A percentile compares a stretch with the other conserved stretches of the same genome.
Conservation (phyloP, 2,329 filamentous ascomycete genomes). For the Delphinella strobiligena region DNA sequence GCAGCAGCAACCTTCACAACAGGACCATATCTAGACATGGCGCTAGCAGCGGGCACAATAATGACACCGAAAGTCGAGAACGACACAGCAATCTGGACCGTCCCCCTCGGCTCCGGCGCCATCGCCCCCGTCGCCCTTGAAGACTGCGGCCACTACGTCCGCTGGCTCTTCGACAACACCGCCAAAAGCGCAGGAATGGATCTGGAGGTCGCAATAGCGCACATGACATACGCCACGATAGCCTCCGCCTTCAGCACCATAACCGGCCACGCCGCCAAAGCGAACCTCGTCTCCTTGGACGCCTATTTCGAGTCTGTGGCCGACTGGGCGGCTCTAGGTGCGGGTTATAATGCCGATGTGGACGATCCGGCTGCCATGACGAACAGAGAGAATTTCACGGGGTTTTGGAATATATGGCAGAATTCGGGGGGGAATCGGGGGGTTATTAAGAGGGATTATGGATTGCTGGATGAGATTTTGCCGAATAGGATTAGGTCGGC, state of each 20-base stretch:
- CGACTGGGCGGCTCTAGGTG: conserved; percentile 14
- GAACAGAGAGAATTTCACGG: conserved; percentile 37
- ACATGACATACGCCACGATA: conserved; percentile 18
- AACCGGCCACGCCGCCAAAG: conserved; percentile 21
- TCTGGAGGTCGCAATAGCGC: conserved; percentile 17
- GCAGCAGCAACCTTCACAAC: conserved; percentile 19
- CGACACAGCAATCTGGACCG: conserved; percentile 15
- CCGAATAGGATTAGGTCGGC: conserved; percentile 35
- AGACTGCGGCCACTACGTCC: conserved; percentile 17
- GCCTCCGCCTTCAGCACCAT: conserved; percentile 20
- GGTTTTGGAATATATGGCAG: conserved; percentile 38
- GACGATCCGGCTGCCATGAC: conserved; percentile 28
- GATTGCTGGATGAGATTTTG: conserved; percentile 40
- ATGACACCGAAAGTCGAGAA: conserved; percentile 16
- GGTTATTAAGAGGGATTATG: conserved; percentile 35
- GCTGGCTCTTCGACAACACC: conserved; percentile 20
- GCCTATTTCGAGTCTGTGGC: conserved; percentile 22
- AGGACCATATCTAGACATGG: conserved; percentile 22
- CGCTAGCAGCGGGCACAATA: conserved; percentile 11
- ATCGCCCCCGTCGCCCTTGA: conserved; percentile 18
- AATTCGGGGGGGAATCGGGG: conserved; percentile 30
- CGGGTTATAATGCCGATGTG: conserved; percentile 20
- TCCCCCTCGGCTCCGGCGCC: conserved; percentile 17
- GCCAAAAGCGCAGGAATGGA: conserved; percentile 16
- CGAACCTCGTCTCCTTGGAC: conserved; percentile 15